Evolutionary conservation across 345 rosid species (phyloP).

Genomic region (Cardamine chenopodiifolia): DNA sequence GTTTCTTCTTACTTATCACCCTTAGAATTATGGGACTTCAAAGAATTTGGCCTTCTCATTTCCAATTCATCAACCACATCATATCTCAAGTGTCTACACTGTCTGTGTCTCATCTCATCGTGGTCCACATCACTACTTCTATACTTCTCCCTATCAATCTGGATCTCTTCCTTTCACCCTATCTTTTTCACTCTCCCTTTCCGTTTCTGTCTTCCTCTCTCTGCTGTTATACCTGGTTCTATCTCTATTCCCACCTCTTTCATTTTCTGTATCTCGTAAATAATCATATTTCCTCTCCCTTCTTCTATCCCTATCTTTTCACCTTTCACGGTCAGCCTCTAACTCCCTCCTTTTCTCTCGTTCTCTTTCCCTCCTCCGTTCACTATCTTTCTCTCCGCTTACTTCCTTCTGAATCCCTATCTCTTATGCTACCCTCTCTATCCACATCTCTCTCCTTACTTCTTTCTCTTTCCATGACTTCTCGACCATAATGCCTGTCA

Average conservation of each 20-base stretch:
- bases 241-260: conserved; percentile 52
- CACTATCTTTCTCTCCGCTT: conserved; percentile 47
- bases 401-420: conserved; percentile 46
- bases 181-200: conserved; percentile 51
- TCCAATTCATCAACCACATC: conserved; percentile 43
- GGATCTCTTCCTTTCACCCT: conserved; percentile 53
- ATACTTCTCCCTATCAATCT: conserved; percentile 46
- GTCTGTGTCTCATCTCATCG: conserved; percentile 41
- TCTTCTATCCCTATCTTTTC: conserved; percentile 51
- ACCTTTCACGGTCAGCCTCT: conserved; percentile 47
- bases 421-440: conserved; percentile 45
- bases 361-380: conserved; percentile 52
- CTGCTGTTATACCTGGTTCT: conserved; percentile 45
- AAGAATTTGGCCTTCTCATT: conserved; percentile 38
- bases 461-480: conserved; percentile 45
- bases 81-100: conserved; percentile 38
- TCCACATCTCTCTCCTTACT: conserved; percentile 47
- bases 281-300: conserved; percentile 48
- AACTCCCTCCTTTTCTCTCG: conserved; percentile 53
- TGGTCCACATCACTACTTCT: conserved; percentile 40
- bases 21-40: conserved; percentile 41
- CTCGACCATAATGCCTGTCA: conserved; percentile 47
- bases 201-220: conserved; percentile 47
- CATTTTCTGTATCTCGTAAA: conserved; percentile 42
- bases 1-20: conserved; percentile 43